Evolutionary conservation across 2,329 filamentous ascomycete genomes (phyloP), one percentile per base, ranked within the genome.

Genomic region (Talaromyces sp.): DNA sequence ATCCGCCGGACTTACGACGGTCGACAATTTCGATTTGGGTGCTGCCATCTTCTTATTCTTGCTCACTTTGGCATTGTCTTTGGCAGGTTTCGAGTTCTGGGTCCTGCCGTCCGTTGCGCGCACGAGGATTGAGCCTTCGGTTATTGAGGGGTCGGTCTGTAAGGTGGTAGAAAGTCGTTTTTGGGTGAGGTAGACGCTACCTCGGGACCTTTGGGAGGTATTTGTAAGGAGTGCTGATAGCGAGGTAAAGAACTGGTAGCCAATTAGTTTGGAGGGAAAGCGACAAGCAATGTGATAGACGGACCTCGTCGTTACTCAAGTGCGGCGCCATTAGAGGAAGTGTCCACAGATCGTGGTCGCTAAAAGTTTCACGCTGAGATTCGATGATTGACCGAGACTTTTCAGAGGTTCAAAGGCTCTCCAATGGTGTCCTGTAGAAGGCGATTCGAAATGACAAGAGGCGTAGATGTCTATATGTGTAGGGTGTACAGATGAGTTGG

Each of bases 61-160:
- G 14, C 5, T 57, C 35, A 57, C 54, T 57, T 57, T 57, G 3
- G 54, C 6, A 35, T 35, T 8, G 5, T 65, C 67, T 44, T 50
- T 9, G 14, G 76, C 77, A 58, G 77, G 71, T 57, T 82, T 76
- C 4, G 74, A 68, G 35, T 78, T 72, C 60, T 72, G 72, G 80
- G 84, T 79, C 72, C 89, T 90, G 70, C 91, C 92, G 75, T 98
- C 91, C 37, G 90, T 89, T 14, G 92, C 93, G 65, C 92, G 88
- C 67, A 99, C 85, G 50, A 98, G 80, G 64, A 98, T 80, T 7
- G 92, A 88, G 14, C 40, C 56, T 42, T 48, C 40, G n/a, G 61
- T 33, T 31, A 60, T 55, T n/a, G 89, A 79, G 5, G 88, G 86
- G 1, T 88, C 81, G 67, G 91, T 88, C 69, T 85, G 81, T 63